Percentiles rank a stretch among this genome's conserved stretches.
These are phyloP conservation scores for Ceratobasidium theobromae DNA, from an alignment of 1,284 basidiomycete species.

Conservation along the genomic window DNA sequence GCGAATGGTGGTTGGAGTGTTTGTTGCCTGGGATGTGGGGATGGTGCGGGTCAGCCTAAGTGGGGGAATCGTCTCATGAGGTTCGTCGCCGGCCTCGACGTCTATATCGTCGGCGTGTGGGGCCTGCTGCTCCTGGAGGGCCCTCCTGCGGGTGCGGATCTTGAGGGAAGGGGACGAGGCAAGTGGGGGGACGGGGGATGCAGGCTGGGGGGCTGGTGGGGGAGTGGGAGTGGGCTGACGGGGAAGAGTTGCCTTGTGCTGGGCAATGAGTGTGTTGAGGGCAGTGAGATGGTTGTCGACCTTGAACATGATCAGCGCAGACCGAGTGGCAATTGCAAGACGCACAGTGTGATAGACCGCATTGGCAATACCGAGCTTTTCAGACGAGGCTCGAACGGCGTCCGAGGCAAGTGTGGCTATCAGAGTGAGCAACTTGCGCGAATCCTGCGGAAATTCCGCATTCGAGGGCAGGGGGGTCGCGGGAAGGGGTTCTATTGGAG, in stretches of 20 bases:
- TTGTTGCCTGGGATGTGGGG: background rate
- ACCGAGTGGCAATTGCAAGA: background rate
- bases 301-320: slow-evolving; percentile 14
- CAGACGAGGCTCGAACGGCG: slow-evolving; percentile 34
- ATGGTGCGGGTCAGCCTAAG: slow-evolving; percentile 42
- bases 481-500: background rate
- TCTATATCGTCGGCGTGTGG: slow-evolving; percentile 51
- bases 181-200: background rate
- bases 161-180: background rate
- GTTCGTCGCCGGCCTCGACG: too few species aligned
- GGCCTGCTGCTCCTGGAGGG: slow-evolving; percentile 59
- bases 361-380: slow-evolving; percentile 37
- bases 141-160: background rate
- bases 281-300: slow-evolving; percentile 36
- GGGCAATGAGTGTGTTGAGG: slow-evolving; percentile 34
- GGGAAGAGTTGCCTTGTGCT: slow-evolving; percentile 17
- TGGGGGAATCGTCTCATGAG: too few species aligned
- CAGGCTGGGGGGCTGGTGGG: slow-evolving; percentile 8
- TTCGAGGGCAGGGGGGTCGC: background rate
- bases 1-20: slow-evolving; percentile 9
- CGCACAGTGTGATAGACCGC: slow-evolving; percentile 35
- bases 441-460: background rate
- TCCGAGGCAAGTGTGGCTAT: slow-evolving; percentile 34
- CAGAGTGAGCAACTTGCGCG: slow-evolving; percentile 33
- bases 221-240: background rate